These are phyloP conservation scores for Colletotrichum sp. DNA, from an alignment of 2,329 filamentous ascomycete species.

Conservation along the genomic window DNA sequence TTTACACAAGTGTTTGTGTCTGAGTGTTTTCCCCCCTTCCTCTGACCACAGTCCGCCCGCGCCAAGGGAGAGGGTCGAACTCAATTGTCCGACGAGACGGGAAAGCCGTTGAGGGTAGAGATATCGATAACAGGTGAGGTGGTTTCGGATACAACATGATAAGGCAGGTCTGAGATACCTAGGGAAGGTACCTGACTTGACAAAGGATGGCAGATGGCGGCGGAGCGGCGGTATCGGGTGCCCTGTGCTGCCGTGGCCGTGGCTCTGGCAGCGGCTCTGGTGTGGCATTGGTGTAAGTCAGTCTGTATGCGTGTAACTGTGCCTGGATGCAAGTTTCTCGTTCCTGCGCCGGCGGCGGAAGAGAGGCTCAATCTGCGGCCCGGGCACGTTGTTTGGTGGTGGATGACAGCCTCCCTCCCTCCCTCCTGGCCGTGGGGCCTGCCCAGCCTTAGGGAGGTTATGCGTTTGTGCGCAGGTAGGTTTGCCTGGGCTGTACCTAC, in stretches of 20 bases:
- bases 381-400: constrained; percentile 17
- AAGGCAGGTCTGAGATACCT: neutral
- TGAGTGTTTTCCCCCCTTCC: neutral
- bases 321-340: constrained; percentile 2
- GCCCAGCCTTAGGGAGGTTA: neutral
- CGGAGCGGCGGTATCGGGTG: neutral
- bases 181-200: neutral
- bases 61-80: constrained; percentile 6
- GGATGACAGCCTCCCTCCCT: constrained; percentile 6
- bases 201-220: constrained; percentile 7
- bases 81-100: neutral
- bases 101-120: neutral
- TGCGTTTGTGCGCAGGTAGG: neutral
- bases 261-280: neutral
- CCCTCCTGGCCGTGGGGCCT: neutral
- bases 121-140: constrained; percentile 1
- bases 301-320: neutral
- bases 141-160: constrained; percentile 7
- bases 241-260: neutral
- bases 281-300: neutral
- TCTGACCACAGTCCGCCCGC: neutral
- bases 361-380: constrained; percentile 14
- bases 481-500: neutral
- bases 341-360: constrained; percentile 12
- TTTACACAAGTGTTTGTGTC: neutral